A percentile compares a stretch with the other conserved stretches of the same genome.
Evolutionary conservation across 2,329 filamentous ascomycete genomes (phyloP).

Genomic region (Ophiosphaerella narmari): DNA sequence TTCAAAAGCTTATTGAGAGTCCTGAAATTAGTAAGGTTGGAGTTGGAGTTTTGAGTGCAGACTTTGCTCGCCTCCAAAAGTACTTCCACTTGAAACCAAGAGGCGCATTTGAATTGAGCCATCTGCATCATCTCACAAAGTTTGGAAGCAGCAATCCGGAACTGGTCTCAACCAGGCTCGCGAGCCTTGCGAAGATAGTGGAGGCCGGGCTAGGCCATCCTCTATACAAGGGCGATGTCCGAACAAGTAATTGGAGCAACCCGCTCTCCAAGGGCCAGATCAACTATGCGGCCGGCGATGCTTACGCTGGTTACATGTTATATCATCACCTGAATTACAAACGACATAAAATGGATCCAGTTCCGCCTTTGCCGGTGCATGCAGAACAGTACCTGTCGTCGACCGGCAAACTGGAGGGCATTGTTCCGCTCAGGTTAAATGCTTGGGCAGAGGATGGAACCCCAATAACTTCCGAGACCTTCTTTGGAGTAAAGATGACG

Average conservation of each 20-base stretch:
- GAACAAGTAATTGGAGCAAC: conserved; percentile 75
- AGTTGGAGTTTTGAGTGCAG: conserved; percentile 70
- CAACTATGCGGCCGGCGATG: conserved; percentile 78
- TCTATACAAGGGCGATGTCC: conserved; percentile 77
- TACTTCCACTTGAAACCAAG: conserved; percentile 66
- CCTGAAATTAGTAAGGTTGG: conserved; percentile 73
- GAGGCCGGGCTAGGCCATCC: conserved; percentile 73
- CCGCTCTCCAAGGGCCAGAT: conserved; percentile 68
- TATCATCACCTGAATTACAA: conserved; percentile 73
- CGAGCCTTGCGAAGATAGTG: conserved; percentile 72
- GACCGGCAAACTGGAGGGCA: conserved; percentile 5
- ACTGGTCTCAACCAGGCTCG: conserved; percentile 51
- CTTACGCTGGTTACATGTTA: conserved; percentile 80
- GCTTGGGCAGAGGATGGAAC: conserved; percentile 19
- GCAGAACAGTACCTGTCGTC: conserved; percentile 32
- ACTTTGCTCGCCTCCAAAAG: conserved; percentile 66
- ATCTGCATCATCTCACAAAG: conserved; percentile 78
- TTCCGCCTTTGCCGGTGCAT: conserved; percentile 28
- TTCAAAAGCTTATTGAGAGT: conserved; percentile 75
- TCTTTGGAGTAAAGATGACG: conserved; percentile 22
- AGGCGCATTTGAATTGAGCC: conserved; percentile 79
- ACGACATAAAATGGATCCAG: conserved; percentile 52
- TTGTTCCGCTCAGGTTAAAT: conserved; percentile 27
- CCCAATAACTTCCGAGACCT: conserved; percentile 25
- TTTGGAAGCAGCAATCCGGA: conserved; percentile 59